phyloP scores from a whole-genome alignment of 768 basidiomycete species.

The Hygrocybe coccinea region DNA sequence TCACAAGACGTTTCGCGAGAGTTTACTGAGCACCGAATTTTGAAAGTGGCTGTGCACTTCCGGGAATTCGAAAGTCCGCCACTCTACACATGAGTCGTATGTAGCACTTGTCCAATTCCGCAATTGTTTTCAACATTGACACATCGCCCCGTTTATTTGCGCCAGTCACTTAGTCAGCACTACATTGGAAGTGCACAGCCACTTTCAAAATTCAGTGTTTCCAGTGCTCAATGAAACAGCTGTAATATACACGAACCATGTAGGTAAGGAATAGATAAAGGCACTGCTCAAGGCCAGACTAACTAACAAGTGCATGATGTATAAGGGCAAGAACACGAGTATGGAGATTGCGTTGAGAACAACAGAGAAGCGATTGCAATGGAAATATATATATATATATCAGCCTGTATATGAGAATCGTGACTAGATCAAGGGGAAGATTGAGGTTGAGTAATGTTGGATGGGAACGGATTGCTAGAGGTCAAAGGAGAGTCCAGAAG shows the following conservation, averaged over 20 bases:
- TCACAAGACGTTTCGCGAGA: no score
- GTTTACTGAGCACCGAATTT: no score
- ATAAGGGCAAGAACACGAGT: constrained; percentile 11
- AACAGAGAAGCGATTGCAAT: constrained; percentile 11
- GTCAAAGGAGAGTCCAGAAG: constrained; percentile 9
- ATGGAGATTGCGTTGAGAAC: constrained; percentile 11
- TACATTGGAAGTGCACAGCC: no score
- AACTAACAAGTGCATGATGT: constrained; percentile 13
- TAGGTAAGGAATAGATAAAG: constrained; percentile 20
- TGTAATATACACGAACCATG: constrained; percentile 25
- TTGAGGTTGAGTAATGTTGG: constrained; percentile 4
- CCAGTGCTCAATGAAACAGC: no score
- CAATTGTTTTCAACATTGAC: neutral
- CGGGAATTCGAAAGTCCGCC: no score
- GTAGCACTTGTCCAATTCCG: neutral
- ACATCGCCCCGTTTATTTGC: no score
- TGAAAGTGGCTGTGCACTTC: no score
- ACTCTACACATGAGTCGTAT: no score
- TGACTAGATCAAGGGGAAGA: constrained; percentile 13
- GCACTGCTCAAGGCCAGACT: constrained; percentile 14
- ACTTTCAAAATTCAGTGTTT: no score
- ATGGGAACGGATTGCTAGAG: constrained; percentile 22
- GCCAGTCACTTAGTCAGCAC: no score
- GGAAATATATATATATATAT: constrained; percentile 5
- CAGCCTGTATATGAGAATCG: constrained; percentile 1